Evolutionary conservation across 345 rosid species (phyloP), one percentile per base, ranked within the genome.

Genomic region (Eucalyptus paniculata): DNA sequence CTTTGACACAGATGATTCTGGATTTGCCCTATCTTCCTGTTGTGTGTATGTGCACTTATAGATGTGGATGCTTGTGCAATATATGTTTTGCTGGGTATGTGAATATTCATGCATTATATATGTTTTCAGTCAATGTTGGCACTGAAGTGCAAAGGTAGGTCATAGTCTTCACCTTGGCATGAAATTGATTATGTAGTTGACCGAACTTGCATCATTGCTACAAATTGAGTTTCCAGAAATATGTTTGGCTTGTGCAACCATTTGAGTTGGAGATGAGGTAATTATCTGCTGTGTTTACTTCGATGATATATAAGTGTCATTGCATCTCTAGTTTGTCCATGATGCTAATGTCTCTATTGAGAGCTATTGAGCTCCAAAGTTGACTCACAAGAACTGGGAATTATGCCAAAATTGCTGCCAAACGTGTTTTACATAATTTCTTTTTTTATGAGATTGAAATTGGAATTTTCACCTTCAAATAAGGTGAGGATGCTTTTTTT

Each of bases 241-340:
- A 5, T 1, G 42, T 4, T 67, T 8, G 12, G 2, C 80, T 16
- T 65, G 8, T 0, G 0, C 44, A 5, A 34, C 82, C 44, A 72
- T 65, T 8, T 65, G 37, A 8, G 77, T 8, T 65, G 77, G 40
- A 65, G 40, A 65, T 62, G 37, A 65, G 19, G 37, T 65, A 65
- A 65, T 1, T n/a, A 65, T 34, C 24, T 32, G 42, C 44, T 3
- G 80, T 32, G 80, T 67, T 67, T 65, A 17, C 80, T 32, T 67
- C 1, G 12, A 0, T 67, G 1, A 67, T 67, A 0, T 67, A 8
- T 69, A n/a, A 32, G 81, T 17, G 42, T 67, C 81, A 69, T 9
- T 0, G 81, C 42, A 69, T 34, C 24, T 69, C 13, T 69, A 17
- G 81, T 18, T 69, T 69, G 2, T 2, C 13, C 14, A 10, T 9